Evolutionary conservation across 2,329 filamentous ascomycete genomes (phyloP).

Genomic region (Chalaropsis ovoidea): DNA sequence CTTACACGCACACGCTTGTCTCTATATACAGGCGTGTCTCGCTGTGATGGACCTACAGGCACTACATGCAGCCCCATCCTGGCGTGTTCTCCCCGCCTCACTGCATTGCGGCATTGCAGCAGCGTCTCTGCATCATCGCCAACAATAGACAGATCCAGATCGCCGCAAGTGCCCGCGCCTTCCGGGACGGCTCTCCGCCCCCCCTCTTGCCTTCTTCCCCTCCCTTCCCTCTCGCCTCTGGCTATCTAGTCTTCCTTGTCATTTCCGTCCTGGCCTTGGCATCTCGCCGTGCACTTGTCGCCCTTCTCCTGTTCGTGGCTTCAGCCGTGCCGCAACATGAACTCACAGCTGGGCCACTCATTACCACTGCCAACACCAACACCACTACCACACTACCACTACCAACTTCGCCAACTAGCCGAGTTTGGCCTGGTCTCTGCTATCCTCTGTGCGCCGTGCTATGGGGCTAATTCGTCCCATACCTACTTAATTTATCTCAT

Average conservation of each 20-base stretch:
- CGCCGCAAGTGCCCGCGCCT: neutral
- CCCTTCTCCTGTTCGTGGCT: neutral
- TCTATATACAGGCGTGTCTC: neutral
- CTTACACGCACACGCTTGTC: neutral
- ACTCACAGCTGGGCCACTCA: neutral
- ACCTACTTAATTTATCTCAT: neutral
- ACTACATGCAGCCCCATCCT: neutral
- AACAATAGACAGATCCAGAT: neutral
- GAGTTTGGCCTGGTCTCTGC: neutral
- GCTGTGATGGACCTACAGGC: no score
- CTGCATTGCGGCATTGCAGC: neutral
- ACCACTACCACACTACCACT: neutral
- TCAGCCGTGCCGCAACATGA: neutral
- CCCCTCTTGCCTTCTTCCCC: neutral
- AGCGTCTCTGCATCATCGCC: neutral
- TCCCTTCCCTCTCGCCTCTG: neutral
- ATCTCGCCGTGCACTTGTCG: conserved; percentile 1
- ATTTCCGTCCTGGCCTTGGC: neutral
- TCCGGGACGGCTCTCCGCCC: neutral
- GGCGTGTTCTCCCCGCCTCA: neutral
- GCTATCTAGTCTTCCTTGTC: neutral
- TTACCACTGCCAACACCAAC: neutral
- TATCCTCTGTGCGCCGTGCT: neutral
- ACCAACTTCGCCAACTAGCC: neutral
- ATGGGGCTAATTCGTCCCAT: neutral